These are phyloP conservation scores for Parasitella parasitica DNA, from an alignment of 371 early-diverging fungal genomes.

Conservation along the genomic window DNA sequence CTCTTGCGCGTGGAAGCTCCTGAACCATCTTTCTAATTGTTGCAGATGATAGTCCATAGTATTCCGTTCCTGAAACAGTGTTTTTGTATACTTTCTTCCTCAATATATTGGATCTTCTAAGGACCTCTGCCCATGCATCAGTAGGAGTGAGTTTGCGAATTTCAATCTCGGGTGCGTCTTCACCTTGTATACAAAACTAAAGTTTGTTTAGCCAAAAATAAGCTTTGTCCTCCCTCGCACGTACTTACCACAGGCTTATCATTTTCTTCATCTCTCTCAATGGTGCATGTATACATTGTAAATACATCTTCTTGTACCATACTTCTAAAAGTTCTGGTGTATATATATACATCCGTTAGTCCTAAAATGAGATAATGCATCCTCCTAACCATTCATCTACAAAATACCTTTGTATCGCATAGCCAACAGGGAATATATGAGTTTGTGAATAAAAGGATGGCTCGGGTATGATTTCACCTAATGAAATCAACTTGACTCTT, in stretches of 20 bases:
- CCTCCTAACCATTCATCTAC: not conserved
- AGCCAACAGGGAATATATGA: constrained; percentile 13
- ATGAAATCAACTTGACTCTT: not conserved
- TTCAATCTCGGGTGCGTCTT: constrained; percentile 63
- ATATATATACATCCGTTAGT: not conserved
- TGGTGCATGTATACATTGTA: constrained; percentile 10
- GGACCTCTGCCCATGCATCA: constrained; percentile 85
- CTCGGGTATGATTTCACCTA: constrained; percentile 12
- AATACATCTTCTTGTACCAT: constrained; percentile 4
- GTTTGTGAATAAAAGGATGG: constrained; percentile 8
- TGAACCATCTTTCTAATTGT: constrained; percentile 15
- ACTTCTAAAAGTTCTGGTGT: constrained; percentile 4
- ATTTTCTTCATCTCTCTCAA: constrained; percentile 1
- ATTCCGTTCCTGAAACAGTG: constrained; percentile 89
- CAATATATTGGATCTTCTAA: constrained; percentile 73
- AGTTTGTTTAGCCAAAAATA: not conserved
- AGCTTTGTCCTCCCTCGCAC: not conserved
- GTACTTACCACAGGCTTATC: constrained; percentile 12
- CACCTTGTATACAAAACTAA: constrained; percentile 13
- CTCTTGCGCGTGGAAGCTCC: constrained; percentile 12
- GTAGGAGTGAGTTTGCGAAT: constrained; percentile 76
- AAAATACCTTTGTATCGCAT: constrained; percentile 5
- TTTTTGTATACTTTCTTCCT: constrained; percentile 74
- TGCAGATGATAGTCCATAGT: constrained; percentile 80
- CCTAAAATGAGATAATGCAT: not conserved